Base-by-base conservation (phyloP, 768 basidiomycete species). In the Wakefieldia striispora region DNA sequence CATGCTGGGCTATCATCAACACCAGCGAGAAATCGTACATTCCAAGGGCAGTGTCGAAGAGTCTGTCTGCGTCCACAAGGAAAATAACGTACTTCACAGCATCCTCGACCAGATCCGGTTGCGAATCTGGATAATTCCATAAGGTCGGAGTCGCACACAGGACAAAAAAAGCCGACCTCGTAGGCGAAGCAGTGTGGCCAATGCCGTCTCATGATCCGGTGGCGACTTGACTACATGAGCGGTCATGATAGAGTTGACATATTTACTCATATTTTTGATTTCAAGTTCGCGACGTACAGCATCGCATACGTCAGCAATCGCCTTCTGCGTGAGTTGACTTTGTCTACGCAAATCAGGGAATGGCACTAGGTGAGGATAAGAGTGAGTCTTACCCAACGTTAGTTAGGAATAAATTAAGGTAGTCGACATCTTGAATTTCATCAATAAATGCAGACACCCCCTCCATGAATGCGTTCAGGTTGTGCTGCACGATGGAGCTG, bases 1-100 rank as follows among this genome's bases (percentile, higher is more conserved):
- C 89, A 61, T 97, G 88, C 64, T 98, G 97, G 1, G 97, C 95
- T 36, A 99, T 82, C 86, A 98, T 86, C 20, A 98, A 74, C 7
- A 97, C 95, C 16, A 99, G 74, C 24, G 90, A 85, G 72, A 98
- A 98, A 69, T 99, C 94, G 63, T 99, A 99, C 94, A 98, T 98
- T 17, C 97, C 97, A 27, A 99, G 78, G 1, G 97, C 97, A 11
- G 90, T 88, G 65, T 98, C 85, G 70, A 95, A 98, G 4, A 99
- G 77, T 39, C 77, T 76, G 59, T 98, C 83, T 0, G 93, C 93
- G 57, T 98, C 92, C 17, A 93, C 91, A 27, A 99, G 80, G 77
- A 98, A 99, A 66, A 98, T 97, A 65, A 98, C 87, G 63, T 98
- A 99, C 64, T 95, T 97, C 60, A 98, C 89, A 6, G 97, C 97